A percentile compares a stretch with the other conserved stretches of the same genome.
Conservation (phyloP, 805 yeast genomes). For the Wickerhamiella sorbophila region DNA sequence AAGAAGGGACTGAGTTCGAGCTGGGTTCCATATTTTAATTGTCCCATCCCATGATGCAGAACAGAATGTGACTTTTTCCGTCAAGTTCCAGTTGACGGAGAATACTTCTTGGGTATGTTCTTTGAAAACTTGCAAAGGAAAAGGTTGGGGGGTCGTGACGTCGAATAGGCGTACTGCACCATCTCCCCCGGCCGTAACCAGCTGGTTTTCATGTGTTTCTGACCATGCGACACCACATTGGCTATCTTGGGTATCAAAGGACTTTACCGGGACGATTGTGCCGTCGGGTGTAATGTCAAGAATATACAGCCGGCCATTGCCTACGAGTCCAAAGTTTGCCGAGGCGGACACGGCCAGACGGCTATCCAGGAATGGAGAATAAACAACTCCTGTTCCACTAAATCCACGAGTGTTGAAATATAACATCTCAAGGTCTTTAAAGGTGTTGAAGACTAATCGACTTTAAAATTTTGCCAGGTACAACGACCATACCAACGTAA, state of each 20-base stretch:
- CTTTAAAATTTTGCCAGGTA: conserved; percentile 21
- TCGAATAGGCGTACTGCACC: conserved; percentile 79
- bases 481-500: conserved; percentile 24
- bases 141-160: conserved; percentile 27
- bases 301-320: conserved; percentile 72
- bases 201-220: conserved; percentile 78
- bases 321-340: conserved; percentile 87
- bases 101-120: conserved; percentile 73
- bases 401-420: conserved; percentile 62
- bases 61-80: conserved; percentile 52
- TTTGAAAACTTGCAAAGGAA: conserved; percentile 24
- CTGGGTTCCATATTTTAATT: conserved; percentile 36
- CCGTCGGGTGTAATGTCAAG: conserved; percentile 60
- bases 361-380: conserved; percentile 85
- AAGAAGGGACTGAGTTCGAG: conserved; percentile 7
- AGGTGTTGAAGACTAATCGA: conserved; percentile 16
- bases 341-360: conserved; percentile 81
- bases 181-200: conserved; percentile 75
- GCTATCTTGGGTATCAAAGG: conserved; percentile 89
- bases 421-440: conserved; percentile 35
- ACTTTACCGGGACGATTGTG: conserved; percentile 34
- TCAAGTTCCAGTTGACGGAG: conserved; percentile 57
- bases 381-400: conserved; percentile 76
- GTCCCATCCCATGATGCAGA: conserved; percentile 90
- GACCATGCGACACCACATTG: conserved; percentile 82